Evolutionary conservation across 495 filamentous ascomycete genomes (phyloP), one percentile per base, ranked within the genome.

Genomic region (Astrocystis sublimbata): DNA sequence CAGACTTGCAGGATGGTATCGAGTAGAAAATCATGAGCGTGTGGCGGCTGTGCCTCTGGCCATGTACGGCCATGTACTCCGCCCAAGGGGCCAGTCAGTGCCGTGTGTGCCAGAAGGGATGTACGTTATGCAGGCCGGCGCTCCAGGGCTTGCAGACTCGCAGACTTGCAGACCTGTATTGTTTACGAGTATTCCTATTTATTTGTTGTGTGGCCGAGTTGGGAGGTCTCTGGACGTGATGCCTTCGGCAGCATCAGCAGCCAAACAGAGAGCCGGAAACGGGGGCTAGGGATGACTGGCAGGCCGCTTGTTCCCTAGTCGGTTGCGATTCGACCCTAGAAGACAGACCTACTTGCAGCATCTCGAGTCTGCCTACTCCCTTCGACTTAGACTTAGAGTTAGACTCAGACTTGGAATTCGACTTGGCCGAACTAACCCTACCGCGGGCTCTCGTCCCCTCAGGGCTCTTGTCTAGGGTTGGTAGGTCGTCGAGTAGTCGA

Each of bases 31-130:
- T 13, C 53, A 45, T 33, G 26, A 40, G 54, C 54, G 40, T 41
- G 54, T 57, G 54, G 54, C 54, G 54, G 54, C 38, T 45, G 54
- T 43, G 35, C 54, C 7, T 59, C 43, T 49, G 56, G 43, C 31
- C 56, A 43, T 49, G 56, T 45, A 43, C 42, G 42, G 56, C 30
- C 47, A 59, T 49, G 56, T 59, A 50, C 42, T 59, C 56, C 30
- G 56, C 56, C 56, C 50, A 33, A 50, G 56, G 56, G 41, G 56
- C 42, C 56, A 59, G 56, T n/a, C n/a, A n/a, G n/a, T n/a, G n/a
- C n/a, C n/a, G n/a, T n/a, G n/a, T n/a, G n/a, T n/a, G n/a, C n/a
- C n/a, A n/a, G n/a, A n/a, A n/a, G n/a, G n/a, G n/a, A n/a, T n/a
- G 56, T 59, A 55, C n/a, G 35, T 55, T 21, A 59, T 59, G 56